phyloP scores from a whole-genome alignment of 805 yeast genomes.

The Kodamaea neixiangensis region DNA sequence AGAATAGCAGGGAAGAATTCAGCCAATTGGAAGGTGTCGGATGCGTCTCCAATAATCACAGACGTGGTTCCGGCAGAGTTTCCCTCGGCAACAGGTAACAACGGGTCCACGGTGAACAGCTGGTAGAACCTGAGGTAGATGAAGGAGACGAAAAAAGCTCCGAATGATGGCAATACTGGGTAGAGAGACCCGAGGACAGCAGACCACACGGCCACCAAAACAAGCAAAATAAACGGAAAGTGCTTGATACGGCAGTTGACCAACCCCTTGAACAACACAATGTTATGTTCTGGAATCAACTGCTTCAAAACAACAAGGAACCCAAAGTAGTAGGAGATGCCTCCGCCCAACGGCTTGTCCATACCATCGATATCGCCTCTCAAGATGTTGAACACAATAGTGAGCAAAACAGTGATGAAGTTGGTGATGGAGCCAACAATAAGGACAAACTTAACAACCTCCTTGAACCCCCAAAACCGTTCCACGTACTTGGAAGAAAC shows the following conservation, averaged over 20 bases:
- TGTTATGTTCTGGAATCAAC: conserved; percentile 57
- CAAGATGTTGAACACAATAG: conserved; percentile 38
- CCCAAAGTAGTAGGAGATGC: conserved; percentile 53
- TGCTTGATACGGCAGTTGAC: conserved; percentile 58
- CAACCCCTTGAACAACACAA: conserved; percentile 47
- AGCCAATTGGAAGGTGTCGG: conserved; percentile 81
- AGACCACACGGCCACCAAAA: conserved; percentile 38
- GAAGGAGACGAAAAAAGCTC: conserved; percentile 72
- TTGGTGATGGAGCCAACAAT: conserved; percentile 61
- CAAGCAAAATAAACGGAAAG: conserved; percentile 51
- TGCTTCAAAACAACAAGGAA: conserved; percentile 59
- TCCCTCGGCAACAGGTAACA: conserved; percentile 48
- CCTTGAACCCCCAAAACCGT: conserved; percentile 51
- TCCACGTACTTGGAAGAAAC: conserved; percentile 50
- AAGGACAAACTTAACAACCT: conserved; percentile 51
- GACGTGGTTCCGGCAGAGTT: conserved; percentile 22
- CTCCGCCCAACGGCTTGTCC: conserved; percentile 52
- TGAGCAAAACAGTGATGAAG: conserved; percentile 47
- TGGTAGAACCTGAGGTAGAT: conserved; percentile 78
- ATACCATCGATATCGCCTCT: conserved; percentile 38
- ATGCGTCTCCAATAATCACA: conserved; percentile 75
- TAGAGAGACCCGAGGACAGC: conserved; percentile 36
- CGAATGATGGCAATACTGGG: conserved; percentile 57
- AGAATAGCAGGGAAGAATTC: conserved; percentile 77
- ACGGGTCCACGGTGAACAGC: conserved; percentile 51